These are phyloP conservation scores for Phyllosticta citriasiana DNA, from an alignment of 2,329 filamentous ascomycete genomes.

Conservation along the genomic window DNA sequence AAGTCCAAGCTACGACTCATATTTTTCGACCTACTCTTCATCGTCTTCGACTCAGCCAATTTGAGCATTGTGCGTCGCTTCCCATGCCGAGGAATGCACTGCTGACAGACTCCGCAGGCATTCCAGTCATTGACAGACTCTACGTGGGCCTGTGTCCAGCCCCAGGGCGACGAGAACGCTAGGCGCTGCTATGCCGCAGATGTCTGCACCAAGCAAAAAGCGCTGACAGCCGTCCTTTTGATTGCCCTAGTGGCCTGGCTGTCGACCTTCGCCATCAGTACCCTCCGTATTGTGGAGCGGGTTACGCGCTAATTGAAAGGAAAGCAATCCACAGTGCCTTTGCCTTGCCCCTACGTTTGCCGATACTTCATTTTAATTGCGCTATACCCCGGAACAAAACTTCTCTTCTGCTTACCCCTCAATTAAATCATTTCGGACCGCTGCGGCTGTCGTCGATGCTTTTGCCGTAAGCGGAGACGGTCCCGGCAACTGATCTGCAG, in stretches of 20 bases:
- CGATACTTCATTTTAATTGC: conserved; percentile 4
- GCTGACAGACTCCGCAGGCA: conserved; percentile 33
- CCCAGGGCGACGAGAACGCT: conserved; percentile 12
- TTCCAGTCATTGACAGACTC: conserved; percentile 68
- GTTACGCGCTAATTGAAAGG: conserved; percentile 1
- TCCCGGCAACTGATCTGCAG: not conserved
- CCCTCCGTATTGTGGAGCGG: conserved; percentile 18
- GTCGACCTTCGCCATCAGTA: conserved; percentile 76
- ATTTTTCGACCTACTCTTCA: conserved; percentile 87
- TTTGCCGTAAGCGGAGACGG: not conserved
- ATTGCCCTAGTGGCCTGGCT: conserved; percentile 84
- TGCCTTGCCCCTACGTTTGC: not conserved
- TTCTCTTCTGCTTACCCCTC: conserved; percentile 5
- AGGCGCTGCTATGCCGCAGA: conserved; percentile 19
- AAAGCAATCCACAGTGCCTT: too few relatives aligned
- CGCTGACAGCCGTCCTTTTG: conserved; percentile 67
- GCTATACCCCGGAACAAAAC: conserved; percentile 7
- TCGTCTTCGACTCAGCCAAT: conserved; percentile 94
- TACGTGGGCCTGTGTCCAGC: conserved; percentile 40
- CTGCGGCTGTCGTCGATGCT: not conserved
- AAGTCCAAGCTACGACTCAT: conserved; percentile 82
- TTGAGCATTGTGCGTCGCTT: conserved; percentile 48
- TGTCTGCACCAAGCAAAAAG: conserved; percentile 56
- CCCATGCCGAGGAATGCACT: too few relatives aligned
- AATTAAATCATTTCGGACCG: not conserved